Evolutionary conservation across 345 rosid species (phyloP).

Genomic region (Camelina neglecta): DNA sequence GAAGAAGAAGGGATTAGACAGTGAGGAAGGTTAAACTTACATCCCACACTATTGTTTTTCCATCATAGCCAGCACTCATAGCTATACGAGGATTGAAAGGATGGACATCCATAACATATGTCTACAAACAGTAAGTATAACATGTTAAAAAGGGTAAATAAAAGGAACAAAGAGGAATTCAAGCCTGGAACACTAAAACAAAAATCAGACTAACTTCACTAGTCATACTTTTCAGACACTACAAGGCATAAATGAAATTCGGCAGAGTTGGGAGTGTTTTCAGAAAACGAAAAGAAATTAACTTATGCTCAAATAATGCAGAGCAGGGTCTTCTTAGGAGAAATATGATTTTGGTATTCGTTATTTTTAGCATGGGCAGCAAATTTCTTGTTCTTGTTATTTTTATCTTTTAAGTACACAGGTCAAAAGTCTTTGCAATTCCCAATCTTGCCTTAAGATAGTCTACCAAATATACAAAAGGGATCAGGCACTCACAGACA

Average conservation of each 20-base stretch:
- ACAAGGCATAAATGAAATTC: constrained; percentile 1
- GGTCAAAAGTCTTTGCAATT: constrained; percentile 9
- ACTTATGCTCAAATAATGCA: neutral
- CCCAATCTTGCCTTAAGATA: constrained; percentile 10
- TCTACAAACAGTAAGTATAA: constrained; percentile 51
- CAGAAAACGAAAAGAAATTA: neutral
- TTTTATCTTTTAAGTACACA: neutral
- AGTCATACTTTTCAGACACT: neutral
- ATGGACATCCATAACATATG: constrained; percentile 97
- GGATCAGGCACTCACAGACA: constrained; percentile 67
- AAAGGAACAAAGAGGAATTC: neutral
- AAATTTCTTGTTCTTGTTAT: neutral
- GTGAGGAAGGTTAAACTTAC: constrained; percentile 61
- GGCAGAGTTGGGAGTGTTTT: neutral
- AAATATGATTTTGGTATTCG: constrained; percentile 10
- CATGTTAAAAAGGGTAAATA: constrained; percentile 24
- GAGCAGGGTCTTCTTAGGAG: neutral
- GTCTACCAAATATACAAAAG: constrained; percentile 32
- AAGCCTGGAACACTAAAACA: constrained; percentile 19
- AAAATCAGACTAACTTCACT: constrained; percentile 20
- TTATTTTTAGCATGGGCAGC: neutral
- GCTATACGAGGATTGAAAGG: constrained; percentile 99
- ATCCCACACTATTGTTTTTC: constrained; percentile 96
- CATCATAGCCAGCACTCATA: constrained; percentile 99
- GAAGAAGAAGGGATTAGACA: constrained; percentile 30